Evolutionary conservation across 768 basidiomycete species (phyloP), one percentile per base, ranked within the genome.

Genomic region (Mycena indigotica): DNA sequence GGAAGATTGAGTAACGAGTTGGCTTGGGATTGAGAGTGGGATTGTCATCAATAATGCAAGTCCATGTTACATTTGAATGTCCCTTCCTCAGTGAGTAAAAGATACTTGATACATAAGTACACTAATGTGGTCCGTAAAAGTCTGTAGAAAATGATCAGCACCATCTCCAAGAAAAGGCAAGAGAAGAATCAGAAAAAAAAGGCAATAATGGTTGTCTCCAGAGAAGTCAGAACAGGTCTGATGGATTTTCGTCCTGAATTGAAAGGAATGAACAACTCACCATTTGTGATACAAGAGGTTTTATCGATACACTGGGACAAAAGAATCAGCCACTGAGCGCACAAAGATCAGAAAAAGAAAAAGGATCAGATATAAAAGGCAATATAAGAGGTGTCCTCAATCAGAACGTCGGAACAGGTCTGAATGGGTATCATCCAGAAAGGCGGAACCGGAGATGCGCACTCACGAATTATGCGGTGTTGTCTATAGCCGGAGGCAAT

Each of bases 371-470:
- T 69, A 68, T 59, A 74, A 75, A 73, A 81, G 80, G 82, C 84
- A 84, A 84, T 75, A 69, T 58, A 61, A 69, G 80, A 79, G 66
- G 84, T 83, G 78, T 78, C 80, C 82, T 30, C 30, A 29, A 19
- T 19, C 71, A 75, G 72, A 69, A 65, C 53, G 66, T 80, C 84
- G 82, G 84, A 84, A 85, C 84, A 85, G 84, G 84, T 86, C 84
- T 85, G 83, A 83, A 74, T 56, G 55, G 72, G 72, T 82, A 75
- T 88, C 88, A 88, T 89, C 88, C 73, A 53, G 40, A 65, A 65
- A 53, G 55, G 41, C 13, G 49, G 56, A 38, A 44, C 50, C 49
- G 65, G 61, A 62, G 32, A 57, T 56, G 55, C 69, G 19, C 66
- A 68, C 49, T 59, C 60, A 57, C 70, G 69, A 66, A 49, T 68